A percentile compares a stretch with the other conserved stretches of the same genome.
These are phyloP conservation scores for Parastagonospora avenae DNA, from an alignment of 2,329 filamentous ascomycete genomes.

Conservation along the genomic window DNA sequence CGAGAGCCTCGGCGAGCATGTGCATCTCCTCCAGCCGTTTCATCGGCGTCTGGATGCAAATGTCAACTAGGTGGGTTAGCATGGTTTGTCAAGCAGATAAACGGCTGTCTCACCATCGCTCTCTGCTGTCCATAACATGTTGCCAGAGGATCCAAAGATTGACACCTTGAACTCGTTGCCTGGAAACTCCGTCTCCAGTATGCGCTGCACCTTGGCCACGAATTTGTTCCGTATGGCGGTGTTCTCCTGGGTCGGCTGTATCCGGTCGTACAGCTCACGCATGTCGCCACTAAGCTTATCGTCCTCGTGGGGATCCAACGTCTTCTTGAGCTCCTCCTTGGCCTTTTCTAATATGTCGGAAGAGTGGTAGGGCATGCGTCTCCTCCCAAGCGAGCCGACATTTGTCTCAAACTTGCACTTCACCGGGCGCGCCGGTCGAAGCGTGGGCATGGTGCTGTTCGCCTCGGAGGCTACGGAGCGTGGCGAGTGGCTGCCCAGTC, in stretches of 20 bases:
- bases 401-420: constrained; percentile 89
- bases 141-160: constrained; percentile 97
- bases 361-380: constrained; percentile 89
- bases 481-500: constrained; percentile 79
- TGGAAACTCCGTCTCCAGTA: constrained; percentile 91
- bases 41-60: constrained; percentile 93
- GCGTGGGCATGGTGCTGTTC: constrained; percentile 72
- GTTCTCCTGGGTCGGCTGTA: constrained; percentile 81
- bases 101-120: constrained; percentile 75
- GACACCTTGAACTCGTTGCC: constrained; percentile 87
- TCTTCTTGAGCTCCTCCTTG: constrained; percentile 67
- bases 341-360: constrained; percentile 80
- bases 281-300: constrained; percentile 76
- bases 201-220: constrained; percentile 82
- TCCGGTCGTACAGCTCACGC: constrained; percentile 79
- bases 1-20: constrained; percentile 83
- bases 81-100: background rate
- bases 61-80: constrained; percentile 72
- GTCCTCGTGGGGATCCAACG: constrained; percentile 46
- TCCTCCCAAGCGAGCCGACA: constrained; percentile 72
- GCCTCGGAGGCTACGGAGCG: constrained; percentile 90
- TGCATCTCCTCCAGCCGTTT: constrained; percentile 89
- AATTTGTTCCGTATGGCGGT: constrained; percentile 76
- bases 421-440: constrained; percentile 64
- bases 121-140: constrained; percentile 90